Evolutionary conservation across 148 eudicot genomes (phyloP), one percentile per base, ranked within the genome.

Genomic region (Arbutus unedo): DNA sequence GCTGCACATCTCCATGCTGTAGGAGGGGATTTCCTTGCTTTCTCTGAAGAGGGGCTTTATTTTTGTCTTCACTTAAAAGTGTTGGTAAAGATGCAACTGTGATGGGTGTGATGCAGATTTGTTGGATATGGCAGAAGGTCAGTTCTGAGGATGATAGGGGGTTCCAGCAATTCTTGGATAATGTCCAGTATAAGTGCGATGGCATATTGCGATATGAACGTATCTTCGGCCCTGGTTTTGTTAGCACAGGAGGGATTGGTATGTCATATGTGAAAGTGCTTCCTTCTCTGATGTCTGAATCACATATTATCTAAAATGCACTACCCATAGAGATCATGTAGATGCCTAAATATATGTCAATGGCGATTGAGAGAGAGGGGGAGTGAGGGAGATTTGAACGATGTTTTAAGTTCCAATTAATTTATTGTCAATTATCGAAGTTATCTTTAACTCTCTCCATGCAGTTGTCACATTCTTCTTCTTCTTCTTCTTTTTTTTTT

Each of bases 191-290:
- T 82, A 97, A 94, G 80, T 84, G 91, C 68, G 92, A 86, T 87
- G 93, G 98, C 81, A 97, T 97, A 84, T 82, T 97, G 78, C 96
- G 99, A 16, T 97, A 94, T 81, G 99, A 97, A 83, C 92, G 93
- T 23, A 94, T 93, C 62, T 97, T 97, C 87, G 99, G 98, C 85
- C 85, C 88, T 18, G 99, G 99, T 76, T 97, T 80, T 87, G 99
- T 97, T 59, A 97, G 99, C 95, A 97, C 99, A 6, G 99, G 99
- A 84, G 99, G 99, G 82, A 56, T 89, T 21, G 99, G 99, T 97
- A 91, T 41, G 91, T 80, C 64, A 76, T 54, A n/a, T 54, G 56
- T 13, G 19, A 38, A 18, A 76, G 13, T 21, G 44, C 43, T 78
- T 56, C 44, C 54, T 60, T 11, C n/a, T 79, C n/a, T 48, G 41